Percentiles rank a stretch among this genome's conserved stretches.
Evolutionary conservation across 2,329 filamentous ascomycete genomes (phyloP).

Genomic region (Immersiporthe knoxdaviesiana): DNA sequence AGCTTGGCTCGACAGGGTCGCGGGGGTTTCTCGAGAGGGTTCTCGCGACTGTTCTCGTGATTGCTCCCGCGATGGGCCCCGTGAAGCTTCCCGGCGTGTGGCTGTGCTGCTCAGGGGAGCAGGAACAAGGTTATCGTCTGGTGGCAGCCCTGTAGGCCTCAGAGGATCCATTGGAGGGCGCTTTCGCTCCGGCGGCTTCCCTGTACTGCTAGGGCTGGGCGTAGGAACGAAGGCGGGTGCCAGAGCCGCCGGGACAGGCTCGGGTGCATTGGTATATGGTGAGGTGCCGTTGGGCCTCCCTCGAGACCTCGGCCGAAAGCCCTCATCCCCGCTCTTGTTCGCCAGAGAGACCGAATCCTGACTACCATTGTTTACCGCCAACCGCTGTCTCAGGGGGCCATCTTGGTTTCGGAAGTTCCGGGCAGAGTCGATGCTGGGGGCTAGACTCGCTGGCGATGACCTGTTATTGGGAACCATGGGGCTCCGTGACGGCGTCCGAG

Average conservation of each 20-base stretch:
- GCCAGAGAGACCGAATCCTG: conserved; percentile 61
- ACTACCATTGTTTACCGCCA: conserved; percentile 57
- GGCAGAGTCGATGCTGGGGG: conserved; percentile 55
- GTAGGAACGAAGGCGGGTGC: conserved; percentile 30
- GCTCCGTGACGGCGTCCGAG: conserved; percentile 37
- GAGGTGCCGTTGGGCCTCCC: conserved; percentile 43
- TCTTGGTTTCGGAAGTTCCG: conserved; percentile 46
- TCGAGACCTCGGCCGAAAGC: conserved; percentile 55
- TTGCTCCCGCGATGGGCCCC: conserved; percentile 7
- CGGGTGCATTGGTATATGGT: conserved; percentile 33
- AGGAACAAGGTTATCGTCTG: conserved; percentile 59
- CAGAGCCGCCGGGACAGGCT: conserved; percentile 33
- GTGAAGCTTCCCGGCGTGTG: conserved; percentile 47
- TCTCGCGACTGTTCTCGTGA: conserved; percentile 33
- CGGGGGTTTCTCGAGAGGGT: conserved; percentile 14
- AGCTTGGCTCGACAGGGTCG: conserved; percentile 21
- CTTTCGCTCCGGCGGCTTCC: conserved; percentile 61
- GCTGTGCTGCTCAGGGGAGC: conserved; percentile 60
- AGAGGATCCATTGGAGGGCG: conserved; percentile 68
- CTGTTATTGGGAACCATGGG: conserved; percentile 38
- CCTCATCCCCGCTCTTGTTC: conserved; percentile 55
- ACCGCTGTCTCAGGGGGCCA: conserved; percentile 47
- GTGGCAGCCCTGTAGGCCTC: conserved; percentile 49
- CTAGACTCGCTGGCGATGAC: conserved; percentile 47
- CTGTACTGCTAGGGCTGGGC: conserved; percentile 8